Evolutionary conservation across 208 protist genomes (phyloP), one percentile per base, ranked within the genome.

Genomic region (Tritrichomonas foetus): DNA sequence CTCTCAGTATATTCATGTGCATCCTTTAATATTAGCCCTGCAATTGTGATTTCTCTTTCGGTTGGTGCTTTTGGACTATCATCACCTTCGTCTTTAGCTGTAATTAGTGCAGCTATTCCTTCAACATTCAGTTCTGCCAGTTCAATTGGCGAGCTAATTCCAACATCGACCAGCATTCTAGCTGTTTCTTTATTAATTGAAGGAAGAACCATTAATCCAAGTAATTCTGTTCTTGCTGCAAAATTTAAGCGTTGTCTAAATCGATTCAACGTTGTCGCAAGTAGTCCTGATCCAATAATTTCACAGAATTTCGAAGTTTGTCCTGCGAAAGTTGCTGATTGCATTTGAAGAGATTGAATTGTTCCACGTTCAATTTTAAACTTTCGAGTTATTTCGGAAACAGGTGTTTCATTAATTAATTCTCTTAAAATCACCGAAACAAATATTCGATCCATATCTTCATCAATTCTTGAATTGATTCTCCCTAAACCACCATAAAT

Each of bases 191-290:
- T 89, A 16, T 41, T 53, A 33, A 44, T 53, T 8, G 41, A 53
- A 16, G 78, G 78, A 39, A 89, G 14, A 27, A 33, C 25, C 78
- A 89, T 89, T n/a, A 89, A 89, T 44, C 16, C 47, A 8, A 89
- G 27, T 53, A 89, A 39, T 9, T 89, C 78, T 30, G 78, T 89
- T n/a, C 78, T 53, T 36, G 78, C 78, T 57, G 78, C 78, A 89
- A 89, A 89, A 50, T 89, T 89, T 16, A 89, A 39, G 11, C 78
- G 25, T 50, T 89, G 78, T 2, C 78, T 25, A 47, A 89, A 89
- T 89, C 47, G 33, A 50, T 89, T 89, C 5, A 89, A 36, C 13
- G 78, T 49, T 61, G 47, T 49, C 33, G 78, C 78, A 11, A 89
- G 22, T 44, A 89, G 14, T 30, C 20, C 41, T 3, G 41, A 27